Base-by-base conservation (phyloP, 768 basidiomycete species). In the Xerocomus spinulosus region DNA sequence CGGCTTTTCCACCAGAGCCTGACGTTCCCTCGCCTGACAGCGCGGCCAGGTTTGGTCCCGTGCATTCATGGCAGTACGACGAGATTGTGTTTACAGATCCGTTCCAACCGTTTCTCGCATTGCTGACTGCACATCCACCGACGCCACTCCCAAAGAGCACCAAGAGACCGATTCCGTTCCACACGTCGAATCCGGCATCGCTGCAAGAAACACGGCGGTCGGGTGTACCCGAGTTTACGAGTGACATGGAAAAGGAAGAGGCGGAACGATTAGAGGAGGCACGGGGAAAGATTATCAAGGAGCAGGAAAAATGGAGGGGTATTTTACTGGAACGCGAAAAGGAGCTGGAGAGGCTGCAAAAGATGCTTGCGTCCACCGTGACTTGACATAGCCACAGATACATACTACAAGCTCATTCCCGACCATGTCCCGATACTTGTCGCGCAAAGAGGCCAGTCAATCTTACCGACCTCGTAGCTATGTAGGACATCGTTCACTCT, bases 51-150 rank as follows among this genome's bases (percentile, higher is more conserved):
- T 60, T 75, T 23, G 85, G 84, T 1, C 87, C 89, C 0, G 91
- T 99, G 24, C 88, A 96, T 64, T 88, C 92, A 0, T 99, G 95
- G 94, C 95, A 98, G 60, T 98, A 98, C 70, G 95, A 98, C 68
- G 96, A 99, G 69, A 79, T 98, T 53, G 91, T 98, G 43, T 98
- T 99, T 70, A 80, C 83, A 61, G 95, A 98, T 57, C 96, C 96
- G 1, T 91, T 85, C 53, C 83, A 88, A 49, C 75, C 82, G 30
- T 93, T 98, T 70, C 78, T 96, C 52, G 81, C 82, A 56, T 74
- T 87, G 42, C 78, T 98, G 43, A 85, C 83, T 0, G 70, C 75
- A n/a, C 80, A 94, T 61, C 83, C 90, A 2, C 92, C 94, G 0
- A 93, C 87, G 0, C 82, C 82, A 3, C 71, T 98, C 0, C 87